Evolutionary conservation across 164 flowering plant genomes (phyloP).

Genomic region (Brasenia schreberi): DNA sequence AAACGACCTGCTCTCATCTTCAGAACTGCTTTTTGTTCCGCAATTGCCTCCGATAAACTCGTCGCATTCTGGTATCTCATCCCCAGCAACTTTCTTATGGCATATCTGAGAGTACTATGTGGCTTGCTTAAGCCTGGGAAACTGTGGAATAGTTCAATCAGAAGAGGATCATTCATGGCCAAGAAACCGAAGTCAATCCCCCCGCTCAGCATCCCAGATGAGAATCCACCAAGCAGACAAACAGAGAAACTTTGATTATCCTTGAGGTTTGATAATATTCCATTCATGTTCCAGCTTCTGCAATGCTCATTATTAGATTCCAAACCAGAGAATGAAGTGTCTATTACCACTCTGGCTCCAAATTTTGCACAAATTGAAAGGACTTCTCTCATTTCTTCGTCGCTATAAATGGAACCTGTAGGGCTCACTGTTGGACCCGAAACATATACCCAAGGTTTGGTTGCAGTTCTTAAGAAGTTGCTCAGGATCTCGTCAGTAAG

Average conservation of each 20-base stretch:
- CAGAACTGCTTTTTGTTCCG: conserved; percentile 35
- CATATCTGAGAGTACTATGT: conserved; percentile 68
- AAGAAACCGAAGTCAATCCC: conserved; percentile 71
- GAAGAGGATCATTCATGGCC: conserved; percentile 37
- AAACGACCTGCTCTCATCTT: conserved; percentile 33
- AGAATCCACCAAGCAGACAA: conserved; percentile 68
- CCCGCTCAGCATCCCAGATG: conserved; percentile 63
- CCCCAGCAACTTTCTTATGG: conserved; percentile 61
- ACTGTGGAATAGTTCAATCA: conserved; percentile 47
- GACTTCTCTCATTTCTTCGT: conserved; percentile 44
- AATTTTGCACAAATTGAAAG: conserved; percentile 51
- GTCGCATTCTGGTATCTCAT: conserved; percentile 36
- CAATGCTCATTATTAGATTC: conserved; percentile 38
- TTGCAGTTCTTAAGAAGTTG: conserved; percentile 28
- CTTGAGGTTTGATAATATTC: conserved; percentile 30
- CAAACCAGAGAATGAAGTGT: conserved; percentile 84
- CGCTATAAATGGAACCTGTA: conserved; percentile 69
- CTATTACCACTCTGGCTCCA: conserved; percentile 79
- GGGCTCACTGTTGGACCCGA: conserved; percentile 88
- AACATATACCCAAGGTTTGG: conserved; percentile 79
- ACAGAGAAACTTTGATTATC: conserved; percentile 35
- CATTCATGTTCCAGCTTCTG: conserved; percentile 58
- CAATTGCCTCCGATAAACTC: conserved; percentile 28
- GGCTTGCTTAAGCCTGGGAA: conserved; percentile 76
- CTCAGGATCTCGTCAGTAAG: conserved; percentile 36